A percentile compares a stretch with the other conserved stretches of the same genome.
Conservation (phyloP, 495 filamentous ascomycete genomes). For the Niebla homalea region DNA sequence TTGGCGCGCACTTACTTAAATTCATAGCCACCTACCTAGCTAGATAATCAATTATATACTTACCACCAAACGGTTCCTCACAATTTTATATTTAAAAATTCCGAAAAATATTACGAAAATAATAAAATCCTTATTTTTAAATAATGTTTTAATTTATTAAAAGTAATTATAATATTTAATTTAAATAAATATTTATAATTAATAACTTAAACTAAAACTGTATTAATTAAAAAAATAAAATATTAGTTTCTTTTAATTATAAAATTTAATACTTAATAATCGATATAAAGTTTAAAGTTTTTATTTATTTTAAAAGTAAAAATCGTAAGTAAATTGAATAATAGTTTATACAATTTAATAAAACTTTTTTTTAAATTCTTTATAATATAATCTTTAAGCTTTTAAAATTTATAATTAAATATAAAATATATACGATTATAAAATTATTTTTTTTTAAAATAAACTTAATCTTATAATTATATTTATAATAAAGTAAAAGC, state of each 20-base stretch:
- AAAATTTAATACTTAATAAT: not conserved
- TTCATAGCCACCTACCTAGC: no score
- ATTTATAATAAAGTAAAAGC: not conserved
- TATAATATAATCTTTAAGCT: not conserved
- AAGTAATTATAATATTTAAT: no score
- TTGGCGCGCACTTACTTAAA: no score
- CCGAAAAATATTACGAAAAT: constrained; percentile 20
- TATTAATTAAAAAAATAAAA: no score
- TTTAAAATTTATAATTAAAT: not conserved
- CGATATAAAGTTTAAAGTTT: not conserved
- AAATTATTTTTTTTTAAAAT: not conserved
- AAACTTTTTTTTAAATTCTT: not conserved
- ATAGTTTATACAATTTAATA: not conserved
- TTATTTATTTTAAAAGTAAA: not conserved
- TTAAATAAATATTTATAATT: no score
- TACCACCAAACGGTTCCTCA: no score
- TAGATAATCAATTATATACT: no score
- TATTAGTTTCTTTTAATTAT: constrained; percentile 21
- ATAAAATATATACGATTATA: not conserved
- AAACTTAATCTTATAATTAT: not conserved
- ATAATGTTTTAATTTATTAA: no score
- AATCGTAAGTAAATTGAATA: not conserved
- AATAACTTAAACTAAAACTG: no score
- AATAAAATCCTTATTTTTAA: constrained; percentile 18
- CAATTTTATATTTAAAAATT: constrained; percentile 20